phyloP scores from a whole-genome alignment of 2,329 filamentous ascomycete genomes.

The Hymenoscyphus albidus region DNA sequence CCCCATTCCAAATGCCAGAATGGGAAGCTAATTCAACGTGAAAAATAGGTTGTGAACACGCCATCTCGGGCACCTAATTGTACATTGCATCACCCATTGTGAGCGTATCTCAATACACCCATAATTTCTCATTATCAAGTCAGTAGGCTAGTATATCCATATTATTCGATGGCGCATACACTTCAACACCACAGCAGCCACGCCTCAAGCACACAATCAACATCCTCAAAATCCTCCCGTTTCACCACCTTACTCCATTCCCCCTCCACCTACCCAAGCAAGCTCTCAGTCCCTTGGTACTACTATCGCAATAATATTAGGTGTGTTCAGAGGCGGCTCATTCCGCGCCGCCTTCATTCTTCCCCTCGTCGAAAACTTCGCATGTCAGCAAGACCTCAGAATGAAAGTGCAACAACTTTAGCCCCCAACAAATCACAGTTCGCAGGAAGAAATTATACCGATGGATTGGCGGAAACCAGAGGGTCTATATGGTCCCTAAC shows the following conservation, averaged over 20 bases:
- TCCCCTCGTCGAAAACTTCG: not conserved
- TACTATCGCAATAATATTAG: not conserved
- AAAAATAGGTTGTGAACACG: not conserved
- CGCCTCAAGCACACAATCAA: not conserved
- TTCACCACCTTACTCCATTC: not conserved
- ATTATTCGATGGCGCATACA: not conserved
- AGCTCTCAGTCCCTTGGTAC: not conserved
- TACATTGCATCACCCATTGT: not conserved
- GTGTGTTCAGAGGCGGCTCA: not conserved
- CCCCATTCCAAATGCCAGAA: not conserved
- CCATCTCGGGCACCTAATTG: not conserved
- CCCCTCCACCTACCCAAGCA: not conserved
- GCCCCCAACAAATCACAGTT: not conserved
- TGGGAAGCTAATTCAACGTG: not conserved
- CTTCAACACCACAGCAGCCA: not conserved
- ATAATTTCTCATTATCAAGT: not conserved
- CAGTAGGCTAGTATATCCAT: not conserved
- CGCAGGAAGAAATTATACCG: not conserved
- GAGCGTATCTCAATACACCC: not conserved
- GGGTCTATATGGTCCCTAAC: not conserved
- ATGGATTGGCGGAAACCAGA: not conserved
- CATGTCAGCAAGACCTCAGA: not conserved
- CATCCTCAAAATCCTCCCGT: not conserved
- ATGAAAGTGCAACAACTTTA: not conserved
- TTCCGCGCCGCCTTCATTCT: not conserved